A percentile compares a stretch with the other conserved stretches of the same genome.
Evolutionary conservation across 768 basidiomycete genomes (phyloP).

Genomic region (Daedaleopsis sinensis): DNA sequence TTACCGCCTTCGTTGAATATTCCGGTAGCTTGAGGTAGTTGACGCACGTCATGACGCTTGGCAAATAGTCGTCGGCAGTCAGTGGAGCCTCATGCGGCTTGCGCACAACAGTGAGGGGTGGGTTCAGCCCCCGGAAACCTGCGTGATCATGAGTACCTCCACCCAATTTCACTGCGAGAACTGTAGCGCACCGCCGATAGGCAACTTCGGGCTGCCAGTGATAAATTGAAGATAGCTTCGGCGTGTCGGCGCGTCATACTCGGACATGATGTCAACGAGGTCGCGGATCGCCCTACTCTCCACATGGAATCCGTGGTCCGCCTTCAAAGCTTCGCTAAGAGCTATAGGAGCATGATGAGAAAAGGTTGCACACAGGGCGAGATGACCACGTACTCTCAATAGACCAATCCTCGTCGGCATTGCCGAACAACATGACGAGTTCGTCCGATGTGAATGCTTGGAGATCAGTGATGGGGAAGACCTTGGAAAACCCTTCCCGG

Average conservation of each 20-base stretch:
- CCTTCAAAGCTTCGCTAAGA: conserved; percentile 87
- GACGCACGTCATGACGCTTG: conserved; percentile 98
- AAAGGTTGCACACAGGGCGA: not conserved
- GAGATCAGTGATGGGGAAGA: conserved; percentile 91
- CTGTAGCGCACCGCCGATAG: conserved; percentile 75
- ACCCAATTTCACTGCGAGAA: not conserved
- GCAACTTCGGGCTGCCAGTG: conserved; percentile 95
- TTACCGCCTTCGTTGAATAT: conserved; percentile 84
- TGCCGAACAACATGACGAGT: conserved; percentile 94
- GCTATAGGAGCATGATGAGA: conserved; percentile 49
- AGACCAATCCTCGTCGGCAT: conserved; percentile 97
- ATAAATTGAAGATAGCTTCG: conserved; percentile 95
- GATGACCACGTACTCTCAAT: conserved; percentile 68
- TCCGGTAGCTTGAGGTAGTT: conserved; percentile 96
- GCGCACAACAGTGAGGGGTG: conserved; percentile 92
- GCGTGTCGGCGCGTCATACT: conserved; percentile 71
- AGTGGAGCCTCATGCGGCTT: conserved; percentile 94
- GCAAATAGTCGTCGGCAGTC: conserved; percentile 91
- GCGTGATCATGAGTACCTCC: conserved; percentile 3
- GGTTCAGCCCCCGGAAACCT: conserved; percentile 96
- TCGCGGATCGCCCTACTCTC: conserved; percentile 91
- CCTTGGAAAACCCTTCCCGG: conserved; percentile 92
- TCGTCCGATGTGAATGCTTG: conserved; percentile 94
- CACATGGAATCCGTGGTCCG: conserved; percentile 97
- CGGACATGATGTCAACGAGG: conserved; percentile 84